Evolutionary conservation across 2,329 filamentous ascomycete species (phyloP).

Genomic region (Trichothecium sympodiale): DNA sequence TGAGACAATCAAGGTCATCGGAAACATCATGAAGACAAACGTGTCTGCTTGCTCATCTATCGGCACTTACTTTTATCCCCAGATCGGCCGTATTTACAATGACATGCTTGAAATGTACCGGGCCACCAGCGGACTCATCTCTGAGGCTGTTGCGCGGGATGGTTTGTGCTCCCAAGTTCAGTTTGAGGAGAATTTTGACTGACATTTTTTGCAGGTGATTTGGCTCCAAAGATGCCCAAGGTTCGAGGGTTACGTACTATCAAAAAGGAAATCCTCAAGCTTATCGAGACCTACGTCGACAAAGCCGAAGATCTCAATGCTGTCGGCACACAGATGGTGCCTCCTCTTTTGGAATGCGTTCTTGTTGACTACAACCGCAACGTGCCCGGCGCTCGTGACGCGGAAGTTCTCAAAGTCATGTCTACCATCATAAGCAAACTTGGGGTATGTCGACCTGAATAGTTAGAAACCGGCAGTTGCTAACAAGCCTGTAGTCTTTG

Average conservation of each 20-base stretch:
- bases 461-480: background rate
- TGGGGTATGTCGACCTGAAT: conserved; percentile 57
- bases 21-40: conserved; percentile 99
- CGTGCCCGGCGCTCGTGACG: conserved; percentile 87
- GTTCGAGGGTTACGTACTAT: conserved; percentile 91
- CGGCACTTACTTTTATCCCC: conserved; percentile 93
- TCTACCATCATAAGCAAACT: conserved; percentile 95
- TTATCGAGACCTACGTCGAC: conserved; percentile 96
- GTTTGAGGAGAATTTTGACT: conserved; percentile 11
- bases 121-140: conserved; percentile 92
- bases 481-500: conserved; percentile 45
- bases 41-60: conserved; percentile 97
- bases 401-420: conserved; percentile 94
- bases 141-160: conserved; percentile 77
- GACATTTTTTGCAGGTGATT: conserved; percentile 48
- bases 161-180: conserved; percentile 38
- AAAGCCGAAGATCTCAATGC: conserved; percentile 94
- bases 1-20: conserved; percentile 96
- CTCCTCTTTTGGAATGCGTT: conserved; percentile 88
- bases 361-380: conserved; percentile 96
- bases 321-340: conserved; percentile 87
- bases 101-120: conserved; percentile 99
- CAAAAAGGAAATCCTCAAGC: conserved; percentile 98
- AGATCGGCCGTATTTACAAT: conserved; percentile 93
- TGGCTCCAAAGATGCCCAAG: conserved; percentile 95